A percentile compares a stretch with the other conserved stretches of the same genome.
These are phyloP conservation scores for Cyanodermella asteris DNA, from an alignment of 2,329 filamentous ascomycete species.

Conservation along the genomic window DNA sequence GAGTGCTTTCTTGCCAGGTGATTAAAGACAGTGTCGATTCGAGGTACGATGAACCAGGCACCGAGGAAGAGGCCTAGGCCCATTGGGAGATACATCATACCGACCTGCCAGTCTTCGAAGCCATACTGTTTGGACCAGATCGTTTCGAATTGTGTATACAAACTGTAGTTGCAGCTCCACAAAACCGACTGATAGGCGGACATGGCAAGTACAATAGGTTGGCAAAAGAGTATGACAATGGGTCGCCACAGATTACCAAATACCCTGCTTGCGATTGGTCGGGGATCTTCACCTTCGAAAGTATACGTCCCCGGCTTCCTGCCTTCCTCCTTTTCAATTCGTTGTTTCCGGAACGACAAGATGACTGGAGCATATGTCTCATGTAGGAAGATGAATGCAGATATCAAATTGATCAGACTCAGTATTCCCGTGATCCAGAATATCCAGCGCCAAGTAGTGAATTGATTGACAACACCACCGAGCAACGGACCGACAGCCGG, in stretches of 20 bases:
- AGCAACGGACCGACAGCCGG: conserved; percentile 20
- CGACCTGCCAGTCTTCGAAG: conserved; percentile 16
- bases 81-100: conserved; percentile 19
- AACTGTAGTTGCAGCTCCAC: conserved; percentile 30
- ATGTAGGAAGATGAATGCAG: conserved; percentile 15
- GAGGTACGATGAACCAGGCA: conserved; percentile 23
- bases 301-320: conserved; percentile 18
- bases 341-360: conserved; percentile 15
- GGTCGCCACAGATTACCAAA: conserved; percentile 19
- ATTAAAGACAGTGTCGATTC: conserved; percentile 30
- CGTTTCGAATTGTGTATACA: conserved; percentile 24
- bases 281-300: conserved; percentile 23
- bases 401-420: conserved; percentile 13
- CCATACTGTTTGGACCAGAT: conserved; percentile 19
- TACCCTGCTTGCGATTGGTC: conserved; percentile 20
- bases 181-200: conserved; percentile 15
- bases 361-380: conserved; percentile 20
- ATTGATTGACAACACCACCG: conserved; percentile 18
- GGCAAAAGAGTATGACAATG: conserved; percentile 6
- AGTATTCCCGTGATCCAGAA: conserved; percentile 15
- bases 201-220: conserved; percentile 8
- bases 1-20: conserved; percentile 24
- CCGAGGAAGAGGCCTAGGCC: conserved; percentile 14
- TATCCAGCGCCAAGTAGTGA: conserved; percentile 10
- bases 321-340: conserved; percentile 18